phyloP scores from a whole-genome alignment of 2,329 filamentous ascomycete genomes.

The Pseudogymnoascus pannorum region DNA sequence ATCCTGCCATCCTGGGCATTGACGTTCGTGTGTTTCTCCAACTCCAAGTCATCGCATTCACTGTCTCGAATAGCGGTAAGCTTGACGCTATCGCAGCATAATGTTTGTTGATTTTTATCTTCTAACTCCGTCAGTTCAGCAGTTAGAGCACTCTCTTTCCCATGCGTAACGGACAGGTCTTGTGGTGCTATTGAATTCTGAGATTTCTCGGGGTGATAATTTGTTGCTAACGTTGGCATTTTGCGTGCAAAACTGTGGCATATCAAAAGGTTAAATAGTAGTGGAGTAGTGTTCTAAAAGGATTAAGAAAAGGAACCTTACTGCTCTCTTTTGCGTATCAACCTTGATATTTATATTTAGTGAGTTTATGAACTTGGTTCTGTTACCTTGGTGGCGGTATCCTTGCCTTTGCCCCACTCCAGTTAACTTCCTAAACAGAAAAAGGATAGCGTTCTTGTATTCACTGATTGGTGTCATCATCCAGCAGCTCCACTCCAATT shows the following conservation, averaged over 20 bases:
- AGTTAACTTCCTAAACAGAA: neutral
- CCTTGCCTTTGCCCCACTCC: neutral
- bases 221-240: neutral
- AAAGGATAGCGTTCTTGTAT: neutral
- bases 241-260: neutral
- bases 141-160: neutral
- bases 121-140: neutral
- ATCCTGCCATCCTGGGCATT: neutral
- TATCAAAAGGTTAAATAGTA: neutral
- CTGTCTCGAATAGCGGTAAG: neutral
- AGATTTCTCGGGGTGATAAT: neutral
- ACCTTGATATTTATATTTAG: neutral
- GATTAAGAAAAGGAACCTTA: neutral
- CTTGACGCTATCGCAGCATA: neutral
- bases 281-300: neutral
- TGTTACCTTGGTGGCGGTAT: neutral
- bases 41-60: neutral
- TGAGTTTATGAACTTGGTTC: neutral
- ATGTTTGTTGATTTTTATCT: neutral
- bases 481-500: neutral
- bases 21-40: neutral
- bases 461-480: neutral
- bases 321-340: neutral
- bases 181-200: neutral
- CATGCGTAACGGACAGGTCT: neutral